Percentiles rank a stretch among this genome's conserved stretches.
Evolutionary conservation across 2,329 filamentous ascomycete genomes (phyloP).

Genomic region (Bipolaris bicolor): DNA sequence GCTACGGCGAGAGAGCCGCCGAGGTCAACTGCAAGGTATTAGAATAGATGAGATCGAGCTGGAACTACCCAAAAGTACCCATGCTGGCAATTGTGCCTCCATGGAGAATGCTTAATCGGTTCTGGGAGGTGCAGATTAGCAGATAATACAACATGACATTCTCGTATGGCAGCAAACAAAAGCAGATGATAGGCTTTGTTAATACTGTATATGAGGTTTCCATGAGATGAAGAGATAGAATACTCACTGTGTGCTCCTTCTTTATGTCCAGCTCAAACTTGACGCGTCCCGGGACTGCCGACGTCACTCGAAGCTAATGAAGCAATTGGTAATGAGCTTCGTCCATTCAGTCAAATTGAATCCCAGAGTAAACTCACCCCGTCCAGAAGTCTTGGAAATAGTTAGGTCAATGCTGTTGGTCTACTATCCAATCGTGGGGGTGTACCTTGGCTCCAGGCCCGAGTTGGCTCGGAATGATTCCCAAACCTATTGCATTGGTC

Average conservation of each 20-base stretch:
- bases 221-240: background rate
- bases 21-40: conserved; percentile 60
- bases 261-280: conserved; percentile 78
- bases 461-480: conserved; percentile 86
- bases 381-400: conserved; percentile 49
- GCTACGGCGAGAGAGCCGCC: conserved; percentile 71
- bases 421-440: background rate
- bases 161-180: background rate
- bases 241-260: conserved; percentile 73
- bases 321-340: background rate
- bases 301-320: conserved; percentile 68
- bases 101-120: conserved; percentile 76
- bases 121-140: conserved; percentile 55
- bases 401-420: background rate
- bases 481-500: conserved; percentile 66
- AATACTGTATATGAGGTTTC: too few species aligned
- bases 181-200: too few species aligned
- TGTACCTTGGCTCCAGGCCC: conserved; percentile 84
- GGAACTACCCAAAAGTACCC: conserved; percentile 42
- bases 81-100: conserved; percentile 81
- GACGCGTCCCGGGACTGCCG: conserved; percentile 69
- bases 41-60: background rate
- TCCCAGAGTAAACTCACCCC: conserved; percentile 39
- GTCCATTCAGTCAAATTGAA: background rate
- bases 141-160: background rate